These are phyloP conservation scores for Solanum arcanum DNA, from an alignment of 257 asterid species.

Conservation along the genomic window DNA sequence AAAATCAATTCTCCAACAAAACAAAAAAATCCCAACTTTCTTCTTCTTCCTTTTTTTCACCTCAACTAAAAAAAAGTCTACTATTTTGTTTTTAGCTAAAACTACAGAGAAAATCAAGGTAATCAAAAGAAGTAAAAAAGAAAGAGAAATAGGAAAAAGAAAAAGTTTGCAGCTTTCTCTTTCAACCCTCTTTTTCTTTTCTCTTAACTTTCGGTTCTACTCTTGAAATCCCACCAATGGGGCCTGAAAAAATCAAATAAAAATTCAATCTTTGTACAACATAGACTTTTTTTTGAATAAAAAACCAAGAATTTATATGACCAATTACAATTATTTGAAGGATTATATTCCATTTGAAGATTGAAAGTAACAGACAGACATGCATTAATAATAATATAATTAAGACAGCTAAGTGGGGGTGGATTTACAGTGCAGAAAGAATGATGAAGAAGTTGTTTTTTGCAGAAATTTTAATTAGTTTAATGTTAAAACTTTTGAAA, in stretches of 20 bases:
- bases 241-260: neutral
- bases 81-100: neutral
- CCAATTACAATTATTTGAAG: neutral
- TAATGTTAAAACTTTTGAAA: neutral
- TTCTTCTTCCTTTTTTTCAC: neutral
- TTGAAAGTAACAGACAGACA: neutral
- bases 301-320: neutral
- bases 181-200: neutral
- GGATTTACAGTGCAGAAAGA: conserved; percentile 7
- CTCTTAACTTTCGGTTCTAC: neutral
- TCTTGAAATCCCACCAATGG: neutral
- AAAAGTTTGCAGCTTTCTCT: conserved; percentile 2
- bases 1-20: neutral
- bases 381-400: neutral
- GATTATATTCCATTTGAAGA: neutral
- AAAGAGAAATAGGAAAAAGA: neutral
- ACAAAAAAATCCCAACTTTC: neutral
- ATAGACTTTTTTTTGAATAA: neutral
- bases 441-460: conserved; percentile 8
- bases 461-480: neutral
- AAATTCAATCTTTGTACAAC: neutral
- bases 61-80: neutral
- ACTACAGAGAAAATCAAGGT: neutral
- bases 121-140: neutral
- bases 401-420: neutral